These are phyloP conservation scores for Pilobolus umbonatus DNA, from an alignment of 192 early-diverging fungal species.

Conservation along the genomic window DNA sequence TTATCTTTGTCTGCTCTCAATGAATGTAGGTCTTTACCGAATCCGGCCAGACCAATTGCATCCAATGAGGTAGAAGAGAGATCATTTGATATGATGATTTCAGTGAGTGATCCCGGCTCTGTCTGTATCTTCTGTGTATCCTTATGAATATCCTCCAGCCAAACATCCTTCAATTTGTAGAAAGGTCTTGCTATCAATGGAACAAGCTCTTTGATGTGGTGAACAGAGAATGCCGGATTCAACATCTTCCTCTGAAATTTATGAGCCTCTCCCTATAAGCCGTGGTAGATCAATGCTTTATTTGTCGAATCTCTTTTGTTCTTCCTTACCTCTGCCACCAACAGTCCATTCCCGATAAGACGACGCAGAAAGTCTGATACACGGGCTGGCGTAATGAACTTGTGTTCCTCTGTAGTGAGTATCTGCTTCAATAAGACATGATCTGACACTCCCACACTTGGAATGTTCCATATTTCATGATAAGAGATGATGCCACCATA, in stretches of 20 bases:
- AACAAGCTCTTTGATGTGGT: slow-evolving; percentile 41
- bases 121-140: slow-evolving; percentile 3
- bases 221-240: slow-evolving; percentile 47
- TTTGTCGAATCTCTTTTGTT: not conserved
- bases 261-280: slow-evolving; percentile 40
- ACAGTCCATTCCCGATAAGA: slow-evolving; percentile 43
- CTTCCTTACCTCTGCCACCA: slow-evolving; percentile 41
- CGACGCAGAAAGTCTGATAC: slow-evolving; percentile 23
- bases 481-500: slow-evolving; percentile 50
- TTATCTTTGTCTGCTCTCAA: slow-evolving; percentile 14
- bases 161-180: slow-evolving; percentile 29
- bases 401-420: slow-evolving; percentile 38
- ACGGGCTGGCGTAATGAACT: slow-evolving; percentile 39
- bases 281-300: not conserved
- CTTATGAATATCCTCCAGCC: slow-evolving; percentile 28
- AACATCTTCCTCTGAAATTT: slow-evolving; percentile 51
- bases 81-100: slow-evolving; percentile 36
- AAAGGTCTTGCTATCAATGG: slow-evolving; percentile 34
- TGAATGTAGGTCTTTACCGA: slow-evolving; percentile 45
- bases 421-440: slow-evolving; percentile 42
- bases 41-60: slow-evolving; percentile 42
- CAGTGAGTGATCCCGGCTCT: slow-evolving; percentile 2
- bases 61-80: slow-evolving; percentile 41
- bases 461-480: slow-evolving; percentile 37
- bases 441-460: slow-evolving; percentile 42